phyloP scores from a whole-genome alignment of 306 rosid genomes.

The Boehmeria nivea region DNA sequence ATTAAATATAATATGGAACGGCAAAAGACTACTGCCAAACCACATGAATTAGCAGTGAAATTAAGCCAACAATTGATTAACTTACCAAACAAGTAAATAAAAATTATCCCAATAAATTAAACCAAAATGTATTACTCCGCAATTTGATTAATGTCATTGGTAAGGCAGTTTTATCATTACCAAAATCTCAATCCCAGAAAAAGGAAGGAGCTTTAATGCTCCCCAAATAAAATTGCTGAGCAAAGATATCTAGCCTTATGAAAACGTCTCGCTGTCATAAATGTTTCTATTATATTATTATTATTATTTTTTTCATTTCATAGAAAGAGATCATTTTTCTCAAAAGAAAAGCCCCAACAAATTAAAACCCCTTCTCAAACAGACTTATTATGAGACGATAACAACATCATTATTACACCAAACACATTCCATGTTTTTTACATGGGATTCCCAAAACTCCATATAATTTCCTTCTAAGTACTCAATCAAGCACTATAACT shows the following conservation, averaged over 20 bases:
- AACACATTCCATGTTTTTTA: too few relatives aligned
- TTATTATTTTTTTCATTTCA: neutral
- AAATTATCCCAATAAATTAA: neutral
- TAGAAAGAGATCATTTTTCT: too few relatives aligned
- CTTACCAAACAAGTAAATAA: neutral
- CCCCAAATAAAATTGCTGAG: neutral
- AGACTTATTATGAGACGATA: neutral
- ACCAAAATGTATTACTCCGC: neutral
- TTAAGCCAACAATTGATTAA: too few relatives aligned
- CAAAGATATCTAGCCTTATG: neutral
- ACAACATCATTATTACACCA: too few relatives aligned
- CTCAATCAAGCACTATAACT: too few relatives aligned
- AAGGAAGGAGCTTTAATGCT: neutral
- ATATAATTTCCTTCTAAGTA: too few relatives aligned
- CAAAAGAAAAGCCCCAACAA: too few relatives aligned
- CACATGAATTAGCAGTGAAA: neutral
- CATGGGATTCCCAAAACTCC: too few relatives aligned
- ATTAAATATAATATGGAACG: neutral
- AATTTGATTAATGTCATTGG: neutral
- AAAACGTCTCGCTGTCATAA: neutral
- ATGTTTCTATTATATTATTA: neutral
- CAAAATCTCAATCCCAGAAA: neutral
- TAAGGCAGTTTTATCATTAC: conserved; percentile 1
- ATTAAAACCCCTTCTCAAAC: too few relatives aligned
- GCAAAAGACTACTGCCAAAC: neutral